These are phyloP conservation scores for Vickermania spadyakhi DNA, from an alignment of 208 protist species.

Conservation along the genomic window DNA sequence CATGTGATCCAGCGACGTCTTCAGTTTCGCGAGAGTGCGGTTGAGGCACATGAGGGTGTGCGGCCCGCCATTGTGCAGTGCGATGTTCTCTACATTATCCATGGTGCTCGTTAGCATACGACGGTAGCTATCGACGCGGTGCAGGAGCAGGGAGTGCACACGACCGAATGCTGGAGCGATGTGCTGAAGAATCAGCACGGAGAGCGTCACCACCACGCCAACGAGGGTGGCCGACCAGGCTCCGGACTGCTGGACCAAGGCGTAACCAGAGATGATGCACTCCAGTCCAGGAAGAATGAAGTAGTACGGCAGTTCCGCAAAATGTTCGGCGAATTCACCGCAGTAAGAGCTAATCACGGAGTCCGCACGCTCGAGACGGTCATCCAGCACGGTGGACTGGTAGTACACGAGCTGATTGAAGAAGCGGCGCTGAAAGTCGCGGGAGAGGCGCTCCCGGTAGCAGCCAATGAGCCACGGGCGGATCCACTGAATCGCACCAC, in stretches of 20 bases:
- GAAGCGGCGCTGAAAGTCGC: conserved; percentile 67
- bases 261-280: conserved; percentile 39
- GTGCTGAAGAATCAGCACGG: conserved; percentile 43
- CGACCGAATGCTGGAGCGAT: conserved; percentile 65
- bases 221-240: conserved; percentile 26
- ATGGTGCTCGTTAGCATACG: conserved; percentile 63
- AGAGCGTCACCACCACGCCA: conserved; percentile 29
- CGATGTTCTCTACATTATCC: conserved; percentile 76
- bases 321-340: conserved; percentile 85
- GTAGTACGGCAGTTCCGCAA: conserved; percentile 85
- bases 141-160: conserved; percentile 62
- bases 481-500: conserved; percentile 61
- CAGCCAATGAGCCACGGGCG: conserved; percentile 72
- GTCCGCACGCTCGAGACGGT: conserved; percentile 58
- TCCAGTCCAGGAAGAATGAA: conserved; percentile 69
- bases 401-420: conserved; percentile 78
- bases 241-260: conserved; percentile 54
- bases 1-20: conserved; percentile 63
- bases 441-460: conserved; percentile 71
- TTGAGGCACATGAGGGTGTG: conserved; percentile 58
- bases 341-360: conserved; percentile 80
- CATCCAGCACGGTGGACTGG: conserved; percentile 65
- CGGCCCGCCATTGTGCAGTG: conserved; percentile 54
- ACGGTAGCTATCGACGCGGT: conserved; percentile 67
- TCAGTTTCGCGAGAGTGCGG: conserved; percentile 38